A percentile compares a stretch with the other conserved stretches of the same genome.
Conservation (phyloP, 257 asterid species). For the Anisodus acutangulus region DNA sequence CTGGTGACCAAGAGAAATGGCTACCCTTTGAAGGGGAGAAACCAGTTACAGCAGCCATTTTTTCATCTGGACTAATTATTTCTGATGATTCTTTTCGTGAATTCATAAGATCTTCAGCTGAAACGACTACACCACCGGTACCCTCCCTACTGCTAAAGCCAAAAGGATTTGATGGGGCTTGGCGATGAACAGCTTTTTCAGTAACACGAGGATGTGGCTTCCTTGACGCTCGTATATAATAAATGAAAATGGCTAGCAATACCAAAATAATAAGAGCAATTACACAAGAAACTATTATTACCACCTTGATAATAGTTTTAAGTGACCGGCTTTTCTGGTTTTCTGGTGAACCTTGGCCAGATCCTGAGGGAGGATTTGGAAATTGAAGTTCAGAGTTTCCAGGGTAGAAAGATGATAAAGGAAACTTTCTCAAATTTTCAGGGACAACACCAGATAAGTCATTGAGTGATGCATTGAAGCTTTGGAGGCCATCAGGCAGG, state of each 20-base stretch:
- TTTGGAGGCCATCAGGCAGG: slow-evolving; percentile 62
- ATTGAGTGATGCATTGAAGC: slow-evolving; percentile 83
- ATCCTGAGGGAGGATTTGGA: slow-evolving; percentile 77
- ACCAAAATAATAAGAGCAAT: slow-evolving; percentile 54
- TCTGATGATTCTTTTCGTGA: slow-evolving; percentile 73
- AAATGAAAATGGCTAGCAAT: slow-evolving; percentile 59
- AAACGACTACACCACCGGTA: slow-evolving; percentile 59
- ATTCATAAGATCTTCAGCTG: slow-evolving; percentile 75
- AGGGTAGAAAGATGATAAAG: slow-evolving; percentile 84
- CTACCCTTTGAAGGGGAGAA: slow-evolving; percentile 88
- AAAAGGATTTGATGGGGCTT: slow-evolving; percentile 62
- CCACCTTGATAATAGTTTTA: slow-evolving; percentile 58
- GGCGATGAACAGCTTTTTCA: slow-evolving; percentile 52
- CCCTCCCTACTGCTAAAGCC: slow-evolving; percentile 51
- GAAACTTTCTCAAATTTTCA: slow-evolving; percentile 80
- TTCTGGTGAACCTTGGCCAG: slow-evolving; percentile 46
- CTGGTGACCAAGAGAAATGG: slow-evolving; percentile 95
- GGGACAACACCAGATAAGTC: slow-evolving; percentile 92
- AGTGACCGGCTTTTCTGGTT: slow-evolving; percentile 39
- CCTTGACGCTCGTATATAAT: slow-evolving; percentile 52
- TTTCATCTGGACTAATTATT: slow-evolving; percentile 77
- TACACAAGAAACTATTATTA: slow-evolving; percentile 67
- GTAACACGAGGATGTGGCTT: slow-evolving; percentile 51
- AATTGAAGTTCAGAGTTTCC: slow-evolving; percentile 77
- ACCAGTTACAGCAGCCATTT: slow-evolving; percentile 67